A percentile compares a stretch with the other conserved stretches of the same genome.
phyloP scores from a whole-genome alignment of 192 early-diverging fungal species.

The Spizellomyces sp. region DNA sequence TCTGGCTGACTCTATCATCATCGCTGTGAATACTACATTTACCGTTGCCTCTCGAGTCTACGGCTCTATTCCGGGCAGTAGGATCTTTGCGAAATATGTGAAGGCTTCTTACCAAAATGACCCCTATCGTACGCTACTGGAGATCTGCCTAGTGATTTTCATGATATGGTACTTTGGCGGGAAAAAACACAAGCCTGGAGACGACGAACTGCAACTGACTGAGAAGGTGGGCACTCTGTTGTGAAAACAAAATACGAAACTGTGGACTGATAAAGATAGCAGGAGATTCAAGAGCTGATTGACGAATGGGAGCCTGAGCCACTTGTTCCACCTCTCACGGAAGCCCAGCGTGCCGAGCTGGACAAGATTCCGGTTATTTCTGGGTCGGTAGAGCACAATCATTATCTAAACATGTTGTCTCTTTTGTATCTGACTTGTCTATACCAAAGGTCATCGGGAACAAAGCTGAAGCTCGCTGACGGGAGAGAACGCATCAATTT shows the following conservation, averaged over 20 bases:
- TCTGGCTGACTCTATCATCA: slow-evolving; percentile 41
- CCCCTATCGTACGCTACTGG: slow-evolving; percentile 84
- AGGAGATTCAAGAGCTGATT: slow-evolving; percentile 94
- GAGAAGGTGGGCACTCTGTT: slow-evolving; percentile 64
- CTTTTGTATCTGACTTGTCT: not conserved
- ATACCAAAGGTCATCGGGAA: slow-evolving; percentile 42
- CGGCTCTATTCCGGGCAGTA: slow-evolving; percentile 68
- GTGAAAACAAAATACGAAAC: not conserved
- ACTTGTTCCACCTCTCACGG: slow-evolving; percentile 76
- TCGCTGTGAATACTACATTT: slow-evolving; percentile 54
- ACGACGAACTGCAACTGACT: slow-evolving; percentile 68
- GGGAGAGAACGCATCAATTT: slow-evolving; percentile 76
- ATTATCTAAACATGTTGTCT: not conserved
- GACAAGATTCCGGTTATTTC: slow-evolving; percentile 76
- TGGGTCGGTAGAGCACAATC: slow-evolving; percentile 39
- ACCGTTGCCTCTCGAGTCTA: slow-evolving; percentile 46
- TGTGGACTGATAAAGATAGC: not conserved
- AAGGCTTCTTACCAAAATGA: slow-evolving; percentile 93
- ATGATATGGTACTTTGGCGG: slow-evolving; percentile 87
- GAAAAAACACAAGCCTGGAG: slow-evolving; percentile 76
- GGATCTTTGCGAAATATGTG: slow-evolving; percentile 78
- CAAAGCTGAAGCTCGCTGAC: slow-evolving; percentile 67
- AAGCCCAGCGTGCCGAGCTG: slow-evolving; percentile 63
- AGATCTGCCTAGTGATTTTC: slow-evolving; percentile 80
- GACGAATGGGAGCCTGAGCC: slow-evolving; percentile 97